Conservation (phyloP, 768 basidiomycete species). For the Serendipita sp. region DNA sequence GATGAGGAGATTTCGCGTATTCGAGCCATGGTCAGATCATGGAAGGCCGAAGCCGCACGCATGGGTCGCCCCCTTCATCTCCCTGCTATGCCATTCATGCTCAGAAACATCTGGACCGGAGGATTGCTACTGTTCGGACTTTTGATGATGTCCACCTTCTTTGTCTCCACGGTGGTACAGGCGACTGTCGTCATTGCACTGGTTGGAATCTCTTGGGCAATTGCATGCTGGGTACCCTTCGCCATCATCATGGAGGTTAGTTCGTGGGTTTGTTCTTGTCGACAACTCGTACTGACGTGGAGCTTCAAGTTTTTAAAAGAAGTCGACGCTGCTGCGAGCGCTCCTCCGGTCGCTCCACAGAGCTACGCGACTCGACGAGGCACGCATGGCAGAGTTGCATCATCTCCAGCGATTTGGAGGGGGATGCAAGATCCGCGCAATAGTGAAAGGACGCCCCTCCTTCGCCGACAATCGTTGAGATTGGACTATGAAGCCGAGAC, state of each 20-base stretch:
- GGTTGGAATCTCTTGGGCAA: constrained; percentile 90
- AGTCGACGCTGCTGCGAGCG: constrained; percentile 23
- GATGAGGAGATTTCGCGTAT: constrained; percentile 60
- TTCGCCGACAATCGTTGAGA: constrained; percentile 21
- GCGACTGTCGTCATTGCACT: constrained; percentile 71
- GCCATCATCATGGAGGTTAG: constrained; percentile 92
- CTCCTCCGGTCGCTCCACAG: background rate
- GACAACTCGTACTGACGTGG: background rate
- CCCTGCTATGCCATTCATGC: constrained; percentile 77
- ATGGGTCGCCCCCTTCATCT: constrained; percentile 59
- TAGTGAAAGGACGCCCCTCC: constrained; percentile 18
- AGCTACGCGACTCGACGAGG: constrained; percentile 12
- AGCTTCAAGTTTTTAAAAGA: constrained; percentile 53
- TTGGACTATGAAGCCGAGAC: constrained; percentile 21
- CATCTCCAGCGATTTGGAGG: constrained; percentile 17
- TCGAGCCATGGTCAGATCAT: constrained; percentile 51
- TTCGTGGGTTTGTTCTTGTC: background rate
- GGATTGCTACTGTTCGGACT: constrained; percentile 66
- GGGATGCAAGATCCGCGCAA: constrained; percentile 9
- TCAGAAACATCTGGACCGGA: constrained; percentile 87
- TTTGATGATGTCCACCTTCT: constrained; percentile 72
- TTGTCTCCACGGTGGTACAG: constrained; percentile 57
- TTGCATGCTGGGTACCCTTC: constrained; percentile 96
- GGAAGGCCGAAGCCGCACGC: constrained; percentile 71
- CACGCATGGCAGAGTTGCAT: constrained; percentile 18